Base-by-base conservation (phyloP, 192 early-diverging fungal species). In the Backusella australiensis region DNA sequence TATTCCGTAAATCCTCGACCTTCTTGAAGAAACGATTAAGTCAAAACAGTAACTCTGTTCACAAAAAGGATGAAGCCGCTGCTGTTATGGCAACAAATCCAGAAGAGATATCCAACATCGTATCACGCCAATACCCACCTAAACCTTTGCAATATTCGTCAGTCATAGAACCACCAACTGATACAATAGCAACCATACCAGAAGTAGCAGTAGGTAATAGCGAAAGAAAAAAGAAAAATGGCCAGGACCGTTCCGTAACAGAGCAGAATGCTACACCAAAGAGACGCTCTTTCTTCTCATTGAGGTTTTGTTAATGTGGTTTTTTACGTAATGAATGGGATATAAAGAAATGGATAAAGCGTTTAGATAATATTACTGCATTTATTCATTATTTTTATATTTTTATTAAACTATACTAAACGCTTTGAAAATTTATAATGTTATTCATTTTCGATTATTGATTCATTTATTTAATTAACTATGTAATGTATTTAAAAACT, bases 241-340 rank as follows among this genome's bases (percentile, higher is more conserved):
- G 5, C 7, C 29, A 14, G 34, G 29, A 32, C 19, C 34, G 29
- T n/a, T 36, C 29, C 6, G 26, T 44, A 21, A 11, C 23, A 4
- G 19, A 44, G 41, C 41, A 26, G 4, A 36, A 29, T 46, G 1
- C 70, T 42, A 15, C 70, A 4, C 70, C 42, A 19, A 71, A 71
- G 34, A 71, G 44, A 34, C 39, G 70, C 14, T 71, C 70, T 32
- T 71, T 71, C 39, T 71, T 71, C 41, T 71, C 70, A 26, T 71
- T 71, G 29, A 23, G 70, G 42, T 71, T 71, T 34, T 71, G 70
- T 7, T 71, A 41, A 38, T 29, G 9, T 26, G 26, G n/a, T 63
- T 14, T 12, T 32, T 63, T 63, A 29, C 23, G 29, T 29, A 63
- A 5, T 29, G 3, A 63, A 63, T 29, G 23, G 26, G 56, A 4